Base-by-base conservation (phyloP, 495 filamentous ascomycete species). In the Viridothelium virens region DNA sequence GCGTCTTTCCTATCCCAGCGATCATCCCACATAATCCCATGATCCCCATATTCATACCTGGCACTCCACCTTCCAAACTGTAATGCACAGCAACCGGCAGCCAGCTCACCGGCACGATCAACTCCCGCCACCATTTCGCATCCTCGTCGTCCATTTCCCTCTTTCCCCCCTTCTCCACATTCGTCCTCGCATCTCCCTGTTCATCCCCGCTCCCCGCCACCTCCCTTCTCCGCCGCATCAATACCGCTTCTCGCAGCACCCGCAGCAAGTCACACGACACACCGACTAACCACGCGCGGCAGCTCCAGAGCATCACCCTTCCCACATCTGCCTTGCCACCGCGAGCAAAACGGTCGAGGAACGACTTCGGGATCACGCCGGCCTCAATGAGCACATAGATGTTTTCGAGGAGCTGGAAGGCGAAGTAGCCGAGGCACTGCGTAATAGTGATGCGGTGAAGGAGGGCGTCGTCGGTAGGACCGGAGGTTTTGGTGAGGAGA, bases 381-480 rank as follows among this genome's bases (percentile, higher is more conserved):
- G 66, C 41, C 14, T 67, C 46, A 6, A 75, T 38, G 61, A 74
- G 63, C 39, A 68, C 70, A 63, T 71, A 62, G 65, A 74, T 67
- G 70, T 77, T 77, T 67, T 77, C 74, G 2, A 77, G 65, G 37
- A 72, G 72, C 62, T 77, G 74, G 69, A 75, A 77, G 59, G 63
- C 67, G 38, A 73, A 70, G 69, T 77, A 77, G 18, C 69, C 67
- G 44, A 67, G 38, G 46, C 67, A 70, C 47, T 75, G 73, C 64
- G 69, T 56, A 16, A 77, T 44, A 14, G 72, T 62, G 31, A 73
- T 74, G n/a, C 72, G 47, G 62, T 77, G 73, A 16, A 74, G 67
- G 31, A 75, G 66, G 11, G 65, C 47, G 65, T 77, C 74, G 38
- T 73, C 65, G 56, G 68, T 70, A 10, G 70, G 65, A 62, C 74